Conservation (phyloP, 306 rosid species). For the Luffa aegyptiaca region DNA sequence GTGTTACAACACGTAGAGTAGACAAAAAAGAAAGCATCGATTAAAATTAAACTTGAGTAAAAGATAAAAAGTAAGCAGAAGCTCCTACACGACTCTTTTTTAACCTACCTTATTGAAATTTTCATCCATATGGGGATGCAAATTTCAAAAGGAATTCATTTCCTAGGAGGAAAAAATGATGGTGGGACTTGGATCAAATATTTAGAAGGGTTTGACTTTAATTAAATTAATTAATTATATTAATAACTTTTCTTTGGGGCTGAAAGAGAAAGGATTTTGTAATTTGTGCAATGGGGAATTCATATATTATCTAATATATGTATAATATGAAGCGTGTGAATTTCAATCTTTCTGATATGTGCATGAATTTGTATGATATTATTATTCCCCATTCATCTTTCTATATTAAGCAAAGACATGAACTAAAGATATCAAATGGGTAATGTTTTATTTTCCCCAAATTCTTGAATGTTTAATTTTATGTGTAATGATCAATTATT, state of each 20-base stretch:
- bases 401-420: background rate
- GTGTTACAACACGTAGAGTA: no score
- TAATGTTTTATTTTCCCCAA: background rate
- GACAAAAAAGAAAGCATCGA: no score
- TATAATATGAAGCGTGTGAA: background rate
- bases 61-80: background rate
- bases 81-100: background rate
- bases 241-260: background rate
- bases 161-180: background rate
- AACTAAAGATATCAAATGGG: background rate
- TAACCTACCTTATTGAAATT: background rate
- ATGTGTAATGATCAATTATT: no score
- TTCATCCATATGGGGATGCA: background rate
- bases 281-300: background rate
- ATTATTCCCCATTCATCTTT: background rate
- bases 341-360: background rate
- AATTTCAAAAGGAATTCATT: background rate
- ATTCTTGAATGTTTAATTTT: background rate
- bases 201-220: background rate
- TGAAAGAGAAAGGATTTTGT: background rate
- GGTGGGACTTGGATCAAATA: background rate
- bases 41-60: no score
- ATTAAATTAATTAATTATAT: background rate
- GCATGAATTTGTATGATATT: background rate
- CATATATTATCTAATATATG: background rate